Conservation (phyloP, 2,329 filamentous ascomycete genomes). For the Apiospora hydei region DNA sequence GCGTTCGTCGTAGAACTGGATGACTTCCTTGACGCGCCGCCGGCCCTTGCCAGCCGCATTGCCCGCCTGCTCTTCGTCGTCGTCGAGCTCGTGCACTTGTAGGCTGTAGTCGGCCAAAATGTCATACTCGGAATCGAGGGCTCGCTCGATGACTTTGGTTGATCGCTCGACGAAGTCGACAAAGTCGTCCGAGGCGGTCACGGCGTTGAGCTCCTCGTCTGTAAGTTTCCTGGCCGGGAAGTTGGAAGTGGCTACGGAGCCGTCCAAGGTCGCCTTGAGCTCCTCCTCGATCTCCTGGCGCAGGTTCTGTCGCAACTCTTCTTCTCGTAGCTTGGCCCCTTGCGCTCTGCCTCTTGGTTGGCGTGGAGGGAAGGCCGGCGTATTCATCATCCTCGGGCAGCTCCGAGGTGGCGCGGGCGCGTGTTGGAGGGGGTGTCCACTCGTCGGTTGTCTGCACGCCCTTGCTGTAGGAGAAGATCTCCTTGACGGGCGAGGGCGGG, state of each 20-base stretch:
- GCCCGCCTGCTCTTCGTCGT: conserved; percentile 81
- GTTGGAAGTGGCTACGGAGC: conserved; percentile 54
- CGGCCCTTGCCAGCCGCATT: conserved; percentile 75
- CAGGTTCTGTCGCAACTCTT: conserved; percentile 86
- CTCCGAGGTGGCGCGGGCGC: conserved; percentile 62
- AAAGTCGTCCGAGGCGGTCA: conserved; percentile 92
- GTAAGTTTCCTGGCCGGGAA: conserved; percentile 84
- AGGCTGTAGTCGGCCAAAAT: conserved; percentile 94
- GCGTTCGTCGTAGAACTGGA: conserved; percentile 92
- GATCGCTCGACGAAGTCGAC: conserved; percentile 94
- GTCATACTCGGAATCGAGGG: conserved; percentile 94
- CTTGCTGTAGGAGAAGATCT: conserved; percentile 96
- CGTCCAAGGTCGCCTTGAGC: conserved; percentile 73
- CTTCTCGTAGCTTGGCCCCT: conserved; percentile 82
- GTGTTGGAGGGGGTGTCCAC: conserved; percentile 65
- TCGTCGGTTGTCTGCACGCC: conserved; percentile 89
- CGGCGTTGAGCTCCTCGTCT: conserved; percentile 85
- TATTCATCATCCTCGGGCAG: conserved; percentile 67
- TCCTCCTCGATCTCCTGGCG: conserved; percentile 93
- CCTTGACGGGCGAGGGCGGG: conserved; percentile 76
- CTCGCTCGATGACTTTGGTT: conserved; percentile 95
- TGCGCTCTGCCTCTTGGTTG: conserved; percentile 78
- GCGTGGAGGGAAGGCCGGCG: conserved; percentile 61
- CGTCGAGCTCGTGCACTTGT: conserved; percentile 76
- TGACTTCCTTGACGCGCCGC: conserved; percentile 82